Evolutionary conservation across 257 asterid species (phyloP).

Genomic region (Rubia yunnanensis): DNA sequence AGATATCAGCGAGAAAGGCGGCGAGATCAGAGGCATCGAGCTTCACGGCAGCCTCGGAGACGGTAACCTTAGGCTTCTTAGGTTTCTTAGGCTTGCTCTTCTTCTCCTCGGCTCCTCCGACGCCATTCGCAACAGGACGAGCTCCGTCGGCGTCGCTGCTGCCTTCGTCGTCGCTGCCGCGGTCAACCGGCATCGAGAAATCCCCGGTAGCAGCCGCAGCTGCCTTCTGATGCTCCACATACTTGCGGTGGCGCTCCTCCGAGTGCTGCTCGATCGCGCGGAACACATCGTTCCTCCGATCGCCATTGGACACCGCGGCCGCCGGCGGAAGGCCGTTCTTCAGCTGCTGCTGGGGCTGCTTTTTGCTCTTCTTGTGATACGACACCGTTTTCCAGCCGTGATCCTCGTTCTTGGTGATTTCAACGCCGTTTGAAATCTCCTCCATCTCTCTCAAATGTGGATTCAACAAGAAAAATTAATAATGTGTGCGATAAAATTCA

Average conservation of each 20-base stretch:
- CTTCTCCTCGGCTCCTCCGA: slow-evolving; percentile 16
- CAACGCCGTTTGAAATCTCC: slow-evolving; percentile 10
- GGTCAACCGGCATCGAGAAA: background rate
- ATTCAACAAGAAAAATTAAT: background rate
- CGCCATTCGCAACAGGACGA: slow-evolving; percentile 19
- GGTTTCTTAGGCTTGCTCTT: slow-evolving; percentile 26
- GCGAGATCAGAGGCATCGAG: slow-evolving; percentile 30
- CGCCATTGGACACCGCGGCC: background rate
- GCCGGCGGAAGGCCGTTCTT: background rate
- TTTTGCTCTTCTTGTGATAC: slow-evolving; percentile 23
- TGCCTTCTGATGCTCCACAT: slow-evolving; percentile 16
- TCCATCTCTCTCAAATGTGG: slow-evolving; percentile 9
- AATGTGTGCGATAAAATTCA: background rate
- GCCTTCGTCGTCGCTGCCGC: slow-evolving; percentile 11
- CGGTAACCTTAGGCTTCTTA: slow-evolving; percentile 35
- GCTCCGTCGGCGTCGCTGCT: slow-evolving; percentile 12
- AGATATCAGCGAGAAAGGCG: slow-evolving; percentile 25
- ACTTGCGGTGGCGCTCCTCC: slow-evolving; percentile 21
- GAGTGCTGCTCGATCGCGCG: slow-evolving; percentile 24
- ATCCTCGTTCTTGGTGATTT: slow-evolving; percentile 13
- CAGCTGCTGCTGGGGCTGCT: slow-evolving; percentile 7
- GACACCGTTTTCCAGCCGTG: slow-evolving; percentile 35
- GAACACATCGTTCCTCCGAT: slow-evolving; percentile 20
- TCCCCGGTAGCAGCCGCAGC: slow-evolving; percentile 9
- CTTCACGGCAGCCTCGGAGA: slow-evolving; percentile 35